Evolutionary conservation across 129 eudicot genomes (phyloP).

Genomic region (Saposhnikovia divaricata): DNA sequence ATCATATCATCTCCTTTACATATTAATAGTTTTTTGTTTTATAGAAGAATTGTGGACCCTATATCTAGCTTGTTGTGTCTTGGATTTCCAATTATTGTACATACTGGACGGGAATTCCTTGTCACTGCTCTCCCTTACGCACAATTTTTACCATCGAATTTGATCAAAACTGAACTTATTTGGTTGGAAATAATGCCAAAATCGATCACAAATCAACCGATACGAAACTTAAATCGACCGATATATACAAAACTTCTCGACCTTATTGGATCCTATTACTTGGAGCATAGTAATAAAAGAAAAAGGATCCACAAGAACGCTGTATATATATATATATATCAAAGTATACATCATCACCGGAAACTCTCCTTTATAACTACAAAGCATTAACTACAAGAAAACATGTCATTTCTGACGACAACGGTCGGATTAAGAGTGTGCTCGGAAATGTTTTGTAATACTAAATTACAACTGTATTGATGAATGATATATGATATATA

Average conservation of each 20-base stretch:
- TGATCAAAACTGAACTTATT: too few species aligned
- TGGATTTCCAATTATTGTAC: background rate
- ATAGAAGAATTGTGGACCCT: background rate
- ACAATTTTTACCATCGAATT: too few species aligned
- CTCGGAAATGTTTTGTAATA: too few species aligned
- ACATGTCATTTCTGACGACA: background rate
- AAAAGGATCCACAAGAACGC: background rate
- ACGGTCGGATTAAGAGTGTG: too few species aligned
- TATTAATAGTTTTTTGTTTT: background rate
- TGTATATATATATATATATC: background rate
- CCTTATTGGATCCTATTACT: background rate
- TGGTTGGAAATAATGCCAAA: too few species aligned
- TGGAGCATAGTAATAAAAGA: background rate
- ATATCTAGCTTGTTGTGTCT: background rate
- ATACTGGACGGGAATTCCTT: background rate
- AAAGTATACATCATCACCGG: background rate
- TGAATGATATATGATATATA: background rate
- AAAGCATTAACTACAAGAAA: background rate
- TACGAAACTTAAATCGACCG: too few species aligned
- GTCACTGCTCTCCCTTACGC: background rate
- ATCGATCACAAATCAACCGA: too few species aligned
- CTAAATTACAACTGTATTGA: too few species aligned
- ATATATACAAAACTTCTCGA: background rate
- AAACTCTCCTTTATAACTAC: too few species aligned
- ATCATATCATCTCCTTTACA: background rate